phyloP scores from a whole-genome alignment of 208 protist genomes.

The Crithidia brevicula region DNA sequence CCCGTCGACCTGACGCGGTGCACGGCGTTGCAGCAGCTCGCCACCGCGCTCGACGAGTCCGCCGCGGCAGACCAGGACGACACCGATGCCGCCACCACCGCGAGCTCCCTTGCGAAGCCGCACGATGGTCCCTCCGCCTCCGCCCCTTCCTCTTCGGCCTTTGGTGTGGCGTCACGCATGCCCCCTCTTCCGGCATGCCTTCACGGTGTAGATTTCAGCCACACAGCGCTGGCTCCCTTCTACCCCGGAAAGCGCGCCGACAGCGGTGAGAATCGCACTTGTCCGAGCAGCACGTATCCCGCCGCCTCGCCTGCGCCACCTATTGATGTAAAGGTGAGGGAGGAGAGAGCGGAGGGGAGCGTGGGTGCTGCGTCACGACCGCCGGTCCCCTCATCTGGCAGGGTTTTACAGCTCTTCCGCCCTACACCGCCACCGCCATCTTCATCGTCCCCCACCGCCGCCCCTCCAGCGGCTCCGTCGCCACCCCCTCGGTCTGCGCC shows the following conservation, averaged over 20 bases:
- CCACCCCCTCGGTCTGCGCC: neutral
- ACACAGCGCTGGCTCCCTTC: constrained; percentile 17
- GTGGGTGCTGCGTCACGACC: too few relatives aligned
- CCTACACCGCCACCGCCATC: too few relatives aligned
- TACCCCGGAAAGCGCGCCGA: neutral
- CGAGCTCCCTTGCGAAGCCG: too few relatives aligned
- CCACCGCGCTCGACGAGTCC: constrained; percentile 32
- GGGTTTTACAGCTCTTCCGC: constrained; percentile 22
- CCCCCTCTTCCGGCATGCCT: constrained; percentile 18
- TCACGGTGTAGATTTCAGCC: constrained; percentile 5
- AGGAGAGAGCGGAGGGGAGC: neutral
- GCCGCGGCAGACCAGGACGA: neutral
- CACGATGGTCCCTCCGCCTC: neutral
- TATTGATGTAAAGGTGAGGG: constrained; percentile 1
- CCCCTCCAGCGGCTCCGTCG: neutral
- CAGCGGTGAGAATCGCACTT: too few relatives aligned
- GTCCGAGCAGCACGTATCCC: too few relatives aligned
- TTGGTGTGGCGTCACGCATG: neutral
- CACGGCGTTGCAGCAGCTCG: constrained; percentile 40
- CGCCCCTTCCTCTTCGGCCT: neutral
- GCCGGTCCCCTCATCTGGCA: neutral
- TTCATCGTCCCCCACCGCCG: neutral
- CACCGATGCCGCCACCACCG: neutral
- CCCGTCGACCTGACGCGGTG: constrained; percentile 64
- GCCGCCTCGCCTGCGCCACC: too few relatives aligned